Base-by-base conservation (phyloP, 768 basidiomycete genomes). In the Crassisporium funariophilum region DNA sequence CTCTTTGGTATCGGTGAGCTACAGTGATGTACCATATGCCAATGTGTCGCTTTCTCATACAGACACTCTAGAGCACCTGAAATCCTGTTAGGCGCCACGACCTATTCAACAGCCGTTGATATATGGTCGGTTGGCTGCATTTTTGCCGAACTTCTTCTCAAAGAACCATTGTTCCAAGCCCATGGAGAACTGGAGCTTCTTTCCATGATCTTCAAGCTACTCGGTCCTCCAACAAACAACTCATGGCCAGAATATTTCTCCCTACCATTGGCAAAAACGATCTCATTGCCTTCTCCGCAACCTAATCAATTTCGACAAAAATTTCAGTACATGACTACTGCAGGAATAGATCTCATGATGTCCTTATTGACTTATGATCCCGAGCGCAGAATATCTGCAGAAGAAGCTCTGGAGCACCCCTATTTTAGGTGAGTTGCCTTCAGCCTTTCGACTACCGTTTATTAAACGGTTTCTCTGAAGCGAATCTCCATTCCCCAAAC, bases 91-190 rank as follows among this genome's bases (percentile, higher is more conserved):
- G 97, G 95, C 10, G 91, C 91, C 10, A 89, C 83, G 47, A 90
- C 86, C 25, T 99, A 99, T 66, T 89, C 92, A 11, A 99, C 95
- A 15, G 87, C 95, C 0, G 82, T 99, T 46, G 97, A 99, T 65
- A 83, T 98, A 81, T 99, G 97, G 97, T 95, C 92, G 39, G 92
- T 97, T 8, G 97, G 97, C 6, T 99, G 97, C 73, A 98, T 99
- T 55, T 98, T 98, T 60, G 95, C 91, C 11, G 97, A 99, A 65
- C 75, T 99, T 38, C 82, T 99, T 58, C 75, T 95, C 56, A 94
- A 94, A 54, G 93, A 97, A 65, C 93, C 97, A 2, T 74, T 98
- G n/a, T 93, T 98, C 64, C 95, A 95, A 69, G 94, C 95, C n/a
- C 88, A 95, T 60, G 85, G 85, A 29, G 97, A 99, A 64, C 73